phyloP scores from a whole-genome alignment of 441 rosid genomes.

The Mallotus japonicus region DNA sequence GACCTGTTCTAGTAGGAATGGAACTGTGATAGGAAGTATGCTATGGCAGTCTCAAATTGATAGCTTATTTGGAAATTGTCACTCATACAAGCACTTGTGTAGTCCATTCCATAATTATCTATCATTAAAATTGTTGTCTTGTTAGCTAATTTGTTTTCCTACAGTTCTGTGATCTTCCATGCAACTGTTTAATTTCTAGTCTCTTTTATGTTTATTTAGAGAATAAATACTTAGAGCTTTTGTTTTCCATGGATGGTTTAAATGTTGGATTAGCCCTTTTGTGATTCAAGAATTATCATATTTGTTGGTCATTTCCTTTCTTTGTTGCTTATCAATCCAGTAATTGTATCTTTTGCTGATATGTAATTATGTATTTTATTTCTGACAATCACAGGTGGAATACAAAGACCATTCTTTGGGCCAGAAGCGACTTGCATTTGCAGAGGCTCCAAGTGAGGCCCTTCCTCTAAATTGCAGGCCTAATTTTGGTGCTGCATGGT shows the following conservation, averaged over 20 bases:
- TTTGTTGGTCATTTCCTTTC: background rate
- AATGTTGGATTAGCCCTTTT: background rate
- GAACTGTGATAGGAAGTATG: background rate
- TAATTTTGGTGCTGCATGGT: constrained; percentile 67
- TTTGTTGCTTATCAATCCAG: background rate
- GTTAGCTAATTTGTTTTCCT: background rate
- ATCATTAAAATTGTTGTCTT: background rate
- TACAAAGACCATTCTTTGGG: constrained; percentile 68
- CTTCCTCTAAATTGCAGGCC: constrained; percentile 89
- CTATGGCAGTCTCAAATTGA: background rate
- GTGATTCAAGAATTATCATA: too few relatives aligned
- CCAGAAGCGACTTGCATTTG: constrained; percentile 52
- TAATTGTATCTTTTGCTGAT: background rate
- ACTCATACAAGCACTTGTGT: background rate
- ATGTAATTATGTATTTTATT: constrained; percentile 1
- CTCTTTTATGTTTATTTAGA: background rate
- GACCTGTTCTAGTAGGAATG: background rate
- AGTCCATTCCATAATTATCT: background rate
- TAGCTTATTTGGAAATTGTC: background rate
- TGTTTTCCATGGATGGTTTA: background rate
- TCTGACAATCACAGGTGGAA: constrained; percentile 54
- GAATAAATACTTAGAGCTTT: background rate
- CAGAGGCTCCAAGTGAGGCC: constrained; percentile 89
- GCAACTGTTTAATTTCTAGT: background rate
- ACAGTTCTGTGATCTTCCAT: background rate